A percentile compares a stretch with the other conserved stretches of the same genome.
These are phyloP conservation scores for Fusarium citri DNA, from an alignment of 2,329 filamentous ascomycete species.

Conservation along the genomic window DNA sequence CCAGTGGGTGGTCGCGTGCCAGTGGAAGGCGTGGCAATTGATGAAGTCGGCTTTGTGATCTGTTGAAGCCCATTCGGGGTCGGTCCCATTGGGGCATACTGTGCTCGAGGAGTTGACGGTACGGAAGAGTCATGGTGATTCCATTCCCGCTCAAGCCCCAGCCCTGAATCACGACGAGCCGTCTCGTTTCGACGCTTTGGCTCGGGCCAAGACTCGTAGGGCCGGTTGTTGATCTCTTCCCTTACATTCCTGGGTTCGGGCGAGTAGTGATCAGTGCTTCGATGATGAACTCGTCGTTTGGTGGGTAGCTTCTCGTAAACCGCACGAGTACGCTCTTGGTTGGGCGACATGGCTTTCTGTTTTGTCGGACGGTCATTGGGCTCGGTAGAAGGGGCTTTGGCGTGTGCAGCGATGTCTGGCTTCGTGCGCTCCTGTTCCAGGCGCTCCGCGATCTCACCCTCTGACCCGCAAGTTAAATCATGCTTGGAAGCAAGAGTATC, in stretches of 20 bases:
- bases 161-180: neutral
- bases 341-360: neutral
- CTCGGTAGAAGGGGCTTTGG: neutral
- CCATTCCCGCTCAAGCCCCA: neutral
- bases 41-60: neutral
- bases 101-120: neutral
- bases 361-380: neutral
- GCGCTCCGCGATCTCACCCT: neutral
- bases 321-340: neutral
- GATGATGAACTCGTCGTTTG: neutral
- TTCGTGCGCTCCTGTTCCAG: neutral
- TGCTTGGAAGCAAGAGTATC: neutral
- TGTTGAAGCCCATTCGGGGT: neutral
- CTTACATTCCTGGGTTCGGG: neutral
- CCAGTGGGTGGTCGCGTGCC: neutral
- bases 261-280: neutral
- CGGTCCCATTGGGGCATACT: neutral
- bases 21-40: neutral
- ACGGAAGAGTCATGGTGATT: neutral
- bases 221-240: neutral
- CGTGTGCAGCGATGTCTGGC: neutral
- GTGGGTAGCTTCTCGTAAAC: neutral
- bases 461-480: neutral
- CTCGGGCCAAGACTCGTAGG: neutral
- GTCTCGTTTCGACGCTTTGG: neutral